These are phyloP conservation scores for Plasmodium cynomolgi DNA, from an alignment of 169 alveolate genomes.

Conservation along the genomic window DNA sequence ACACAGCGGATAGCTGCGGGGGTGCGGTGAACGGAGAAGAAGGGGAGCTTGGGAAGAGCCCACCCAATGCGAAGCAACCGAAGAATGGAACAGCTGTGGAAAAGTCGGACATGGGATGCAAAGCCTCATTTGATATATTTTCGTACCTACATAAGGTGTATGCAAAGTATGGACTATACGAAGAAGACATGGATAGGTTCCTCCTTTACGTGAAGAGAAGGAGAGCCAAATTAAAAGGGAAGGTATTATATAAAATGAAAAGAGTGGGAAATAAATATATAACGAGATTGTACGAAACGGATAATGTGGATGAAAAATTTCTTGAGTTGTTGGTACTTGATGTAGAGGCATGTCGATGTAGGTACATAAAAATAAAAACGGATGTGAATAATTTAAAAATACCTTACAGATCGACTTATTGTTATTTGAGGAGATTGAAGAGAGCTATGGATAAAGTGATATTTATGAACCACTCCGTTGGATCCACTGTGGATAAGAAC, in stretches of 20 bases:
- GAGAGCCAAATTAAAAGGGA: constrained; percentile 29
- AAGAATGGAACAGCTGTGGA: background rate
- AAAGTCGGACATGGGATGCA: background rate
- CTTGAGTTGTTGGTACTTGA: constrained; percentile 51
- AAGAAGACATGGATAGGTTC: constrained; percentile 27
- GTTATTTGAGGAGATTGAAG: constrained; percentile 44
- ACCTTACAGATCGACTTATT: constrained; percentile 44
- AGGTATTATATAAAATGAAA: constrained; percentile 24
- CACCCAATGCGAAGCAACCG: background rate
- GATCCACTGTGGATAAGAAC: constrained; percentile 16
- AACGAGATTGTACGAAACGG: constrained; percentile 27
- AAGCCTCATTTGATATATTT: constrained; percentile 26
- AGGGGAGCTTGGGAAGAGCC: background rate
- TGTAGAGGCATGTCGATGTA: constrained; percentile 59
- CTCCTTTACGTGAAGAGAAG: constrained; percentile 21
- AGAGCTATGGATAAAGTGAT: constrained; percentile 21
- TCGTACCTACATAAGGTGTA: constrained; percentile 27
- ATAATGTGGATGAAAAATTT: constrained; percentile 17
- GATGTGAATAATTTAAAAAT: constrained; percentile 44
- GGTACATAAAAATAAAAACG: constrained; percentile 53
- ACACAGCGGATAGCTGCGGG: background rate
- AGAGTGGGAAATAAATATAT: constrained; percentile 36
- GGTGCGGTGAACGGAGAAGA: background rate
- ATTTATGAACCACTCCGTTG: constrained; percentile 3
- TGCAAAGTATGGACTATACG: constrained; percentile 38